Conservation (phyloP, 2,329 filamentous ascomycete species). For the Penicillium sp. region DNA sequence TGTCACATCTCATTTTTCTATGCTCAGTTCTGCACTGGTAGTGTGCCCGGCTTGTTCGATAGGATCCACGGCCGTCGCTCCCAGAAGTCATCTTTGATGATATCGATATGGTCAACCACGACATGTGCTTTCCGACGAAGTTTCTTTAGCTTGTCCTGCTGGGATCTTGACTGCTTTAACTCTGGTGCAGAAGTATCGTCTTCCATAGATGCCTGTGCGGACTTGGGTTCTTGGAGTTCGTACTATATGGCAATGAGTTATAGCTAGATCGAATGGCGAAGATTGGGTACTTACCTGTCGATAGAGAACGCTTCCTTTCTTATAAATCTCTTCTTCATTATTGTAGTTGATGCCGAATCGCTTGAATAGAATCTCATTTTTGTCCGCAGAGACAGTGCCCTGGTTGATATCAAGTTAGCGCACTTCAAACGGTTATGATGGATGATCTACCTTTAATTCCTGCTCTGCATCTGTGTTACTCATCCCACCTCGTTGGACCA, state of each 20-base stretch:
- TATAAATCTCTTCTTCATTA: constrained; percentile 86
- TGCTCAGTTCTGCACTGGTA: constrained; percentile 48
- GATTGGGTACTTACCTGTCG: constrained; percentile 56
- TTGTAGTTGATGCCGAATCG: constrained; percentile 95
- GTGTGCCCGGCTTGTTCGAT: constrained; percentile 66
- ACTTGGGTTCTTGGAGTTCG: constrained; percentile 59
- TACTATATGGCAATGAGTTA: constrained; percentile 49
- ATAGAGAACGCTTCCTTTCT: constrained; percentile 87
- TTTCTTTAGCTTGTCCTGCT: constrained; percentile 78
- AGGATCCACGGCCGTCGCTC: constrained; percentile 76
- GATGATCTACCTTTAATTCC: constrained; percentile 60
- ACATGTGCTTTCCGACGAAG: constrained; percentile 73
- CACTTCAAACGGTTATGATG: not conserved
- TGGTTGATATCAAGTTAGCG: constrained; percentile 32
- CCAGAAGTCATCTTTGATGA: constrained; percentile 97
- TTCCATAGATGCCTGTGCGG: constrained; percentile 24
- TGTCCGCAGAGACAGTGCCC: constrained; percentile 80
- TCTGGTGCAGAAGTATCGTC: constrained; percentile 33
- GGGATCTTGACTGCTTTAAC: constrained; percentile 65
- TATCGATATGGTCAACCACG: constrained; percentile 79
- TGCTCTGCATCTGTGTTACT: constrained; percentile 74
- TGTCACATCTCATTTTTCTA: constrained; percentile 4
- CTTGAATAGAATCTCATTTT: constrained; percentile 92
- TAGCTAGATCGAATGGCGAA: not conserved
- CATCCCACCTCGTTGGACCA: constrained; percentile 74